Evolutionary conservation across 2,329 filamentous ascomycete genomes (phyloP), one percentile per base, ranked within the genome.

Genomic region (Penicillium italicum): DNA sequence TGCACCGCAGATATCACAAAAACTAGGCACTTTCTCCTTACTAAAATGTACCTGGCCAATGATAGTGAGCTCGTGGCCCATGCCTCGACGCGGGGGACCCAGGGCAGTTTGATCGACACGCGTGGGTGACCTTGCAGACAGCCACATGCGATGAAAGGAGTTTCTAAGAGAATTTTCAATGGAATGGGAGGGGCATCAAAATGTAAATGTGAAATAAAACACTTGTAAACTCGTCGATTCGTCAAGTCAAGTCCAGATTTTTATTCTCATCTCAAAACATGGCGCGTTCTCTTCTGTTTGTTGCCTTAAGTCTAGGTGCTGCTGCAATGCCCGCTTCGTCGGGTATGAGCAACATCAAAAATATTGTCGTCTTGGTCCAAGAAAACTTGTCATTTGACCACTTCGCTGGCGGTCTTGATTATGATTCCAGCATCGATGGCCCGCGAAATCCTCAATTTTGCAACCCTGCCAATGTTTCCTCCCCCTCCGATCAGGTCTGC

Each of bases 281-380:
- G 57, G 43, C 34, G 22, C 42, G 50, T 12, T 34, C 47, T 34
- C 28, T 58, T 34, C 14, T 55, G 4, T 38, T 60, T 7, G 44
- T 46, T 43, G 56, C 56, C 38, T 51, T 58, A 12, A 43, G 37
- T 18, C 43, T 56, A 22, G 47, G 53, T 44, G 14, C 58, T 49
- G 5, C 50, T 38, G 53, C 52, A 10, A 47, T 53, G 9, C 55
- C 57, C 26, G 40, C 50, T 36, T 53, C 43, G 16, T 52, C 52
- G 14, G 58, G 58, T 34, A 41, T 58, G 28, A 60, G 49, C 36
- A 76, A 75, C 53, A 80, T 80, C 66, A 79, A 79, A 66, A 77
- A 77, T 60, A 76, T 79, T 6, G 77, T 80, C 44, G 73, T 79
- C 26, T 66, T 80, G 18, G 76, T 79, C 10, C 69, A 76, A 62